Percentiles rank a stretch among this genome's conserved stretches.
Conservation (phyloP, 768 basidiomycete genomes). For the Leccinum olivaceopallidum region DNA sequence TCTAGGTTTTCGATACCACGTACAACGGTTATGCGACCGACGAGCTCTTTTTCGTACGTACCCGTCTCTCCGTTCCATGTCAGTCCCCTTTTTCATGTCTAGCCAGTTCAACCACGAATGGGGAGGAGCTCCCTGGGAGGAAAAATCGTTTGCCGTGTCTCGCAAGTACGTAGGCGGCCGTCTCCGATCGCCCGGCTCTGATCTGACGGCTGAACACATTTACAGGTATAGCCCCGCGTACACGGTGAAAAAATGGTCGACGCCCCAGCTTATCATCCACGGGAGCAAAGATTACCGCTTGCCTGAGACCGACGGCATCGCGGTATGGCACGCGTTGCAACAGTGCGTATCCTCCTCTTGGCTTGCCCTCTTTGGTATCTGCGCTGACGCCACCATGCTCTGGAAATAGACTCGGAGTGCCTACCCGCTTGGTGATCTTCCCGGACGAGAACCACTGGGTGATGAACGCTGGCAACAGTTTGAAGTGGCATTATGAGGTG, state of each 20-base stretch:
- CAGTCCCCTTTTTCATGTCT: slow-evolving; percentile 1
- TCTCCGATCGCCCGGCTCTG: not conserved
- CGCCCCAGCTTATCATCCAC: slow-evolving; percentile 83
- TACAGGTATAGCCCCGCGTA: slow-evolving; percentile 75
- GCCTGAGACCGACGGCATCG: slow-evolving; percentile 82
- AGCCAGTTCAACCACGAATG: slow-evolving; percentile 82
- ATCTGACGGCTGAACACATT: not conserved
- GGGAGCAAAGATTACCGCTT: slow-evolving; percentile 88
- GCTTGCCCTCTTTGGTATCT: not conserved
- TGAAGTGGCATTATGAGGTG: slow-evolving; percentile 96
- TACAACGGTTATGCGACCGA: slow-evolving; percentile 91
- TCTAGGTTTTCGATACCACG: slow-evolving; percentile 69
- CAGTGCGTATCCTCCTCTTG: slow-evolving; percentile 50
- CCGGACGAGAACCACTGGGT: slow-evolving; percentile 96
- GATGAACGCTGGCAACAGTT: slow-evolving; percentile 73
- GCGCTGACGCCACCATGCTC: not conserved
- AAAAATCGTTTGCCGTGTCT: slow-evolving; percentile 50
- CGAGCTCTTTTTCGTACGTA: slow-evolving; percentile 83
- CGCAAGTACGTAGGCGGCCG: slow-evolving; percentile 49
- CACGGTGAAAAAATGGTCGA: slow-evolving; percentile 82
- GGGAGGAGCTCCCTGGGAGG: slow-evolving; percentile 80
- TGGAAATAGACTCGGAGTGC: slow-evolving; percentile 57
- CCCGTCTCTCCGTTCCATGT: not conserved
- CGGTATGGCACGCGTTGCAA: slow-evolving; percentile 82
- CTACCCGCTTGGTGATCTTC: slow-evolving; percentile 79